Percentiles rank a stretch among this genome's conserved stretches.
These are phyloP conservation scores for Fusarium pseudonygamai DNA, from an alignment of 2,329 filamentous ascomycete species.

Conservation along the genomic window DNA sequence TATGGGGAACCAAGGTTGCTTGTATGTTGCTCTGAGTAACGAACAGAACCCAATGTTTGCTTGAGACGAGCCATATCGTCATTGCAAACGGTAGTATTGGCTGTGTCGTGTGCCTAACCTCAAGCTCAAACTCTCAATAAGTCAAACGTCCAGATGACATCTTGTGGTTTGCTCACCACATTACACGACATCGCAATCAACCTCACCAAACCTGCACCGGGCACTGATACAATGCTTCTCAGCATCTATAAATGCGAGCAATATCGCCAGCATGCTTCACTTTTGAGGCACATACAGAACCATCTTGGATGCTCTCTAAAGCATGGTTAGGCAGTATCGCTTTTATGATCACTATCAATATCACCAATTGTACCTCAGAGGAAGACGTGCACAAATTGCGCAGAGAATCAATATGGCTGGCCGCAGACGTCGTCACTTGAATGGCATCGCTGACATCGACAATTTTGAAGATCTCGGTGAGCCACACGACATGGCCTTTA, in stretches of 20 bases:
- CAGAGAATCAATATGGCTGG: neutral
- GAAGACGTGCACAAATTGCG: neutral
- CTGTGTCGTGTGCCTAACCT: neutral
- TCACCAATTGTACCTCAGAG: neutral
- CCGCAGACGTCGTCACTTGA: neutral
- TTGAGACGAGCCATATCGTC: too few species aligned
- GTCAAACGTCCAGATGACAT: neutral
- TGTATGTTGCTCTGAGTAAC: neutral
- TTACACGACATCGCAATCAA: neutral
- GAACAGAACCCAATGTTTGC: neutral
- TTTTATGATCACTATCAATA: neutral
- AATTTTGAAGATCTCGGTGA: neutral
- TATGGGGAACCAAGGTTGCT: neutral
- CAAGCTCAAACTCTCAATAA: neutral
- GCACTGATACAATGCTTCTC: neutral
- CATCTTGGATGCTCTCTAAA: neutral
- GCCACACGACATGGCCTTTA: neutral
- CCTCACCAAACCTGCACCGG: slow-evolving; percentile 1
- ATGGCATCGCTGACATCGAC: slow-evolving; percentile 5
- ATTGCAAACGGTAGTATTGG: neutral
- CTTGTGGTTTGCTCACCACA: neutral
- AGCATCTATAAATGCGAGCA: slow-evolving; percentile 9
- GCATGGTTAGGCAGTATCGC: neutral
- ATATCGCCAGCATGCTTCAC: neutral
- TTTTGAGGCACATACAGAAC: neutral